Percentiles rank a stretch among this genome's conserved stretches.
phyloP scores from a whole-genome alignment of 192 early-diverging fungal species.

The Backusella tuberculispora region DNA sequence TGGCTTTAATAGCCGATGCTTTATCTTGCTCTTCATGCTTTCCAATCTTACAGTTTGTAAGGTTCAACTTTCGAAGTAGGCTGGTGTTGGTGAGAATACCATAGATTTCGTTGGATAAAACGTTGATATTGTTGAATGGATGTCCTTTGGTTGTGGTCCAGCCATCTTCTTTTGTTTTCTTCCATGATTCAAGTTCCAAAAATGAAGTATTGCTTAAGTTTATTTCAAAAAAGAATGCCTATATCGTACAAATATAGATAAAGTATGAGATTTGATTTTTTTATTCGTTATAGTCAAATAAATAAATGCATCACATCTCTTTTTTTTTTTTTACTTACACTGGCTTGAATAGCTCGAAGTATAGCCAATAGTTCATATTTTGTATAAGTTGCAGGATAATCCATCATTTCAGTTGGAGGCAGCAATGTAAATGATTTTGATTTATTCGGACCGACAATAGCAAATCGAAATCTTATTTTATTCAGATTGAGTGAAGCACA shows the following conservation, averaged over 20 bases:
- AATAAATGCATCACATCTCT: no score
- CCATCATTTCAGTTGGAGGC: slow-evolving; percentile 30
- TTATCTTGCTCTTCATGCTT: not conserved
- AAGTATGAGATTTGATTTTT: no score
- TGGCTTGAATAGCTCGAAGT: slow-evolving; percentile 28
- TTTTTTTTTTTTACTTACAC: slow-evolving; percentile 25
- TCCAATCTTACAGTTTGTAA: not conserved
- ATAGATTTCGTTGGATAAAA: not conserved
- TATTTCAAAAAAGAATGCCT: slow-evolving; percentile 19
- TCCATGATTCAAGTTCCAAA: slow-evolving; percentile 31
- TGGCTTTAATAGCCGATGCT: not conserved
- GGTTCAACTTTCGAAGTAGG: not conserved
- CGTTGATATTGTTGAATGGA: not conserved
- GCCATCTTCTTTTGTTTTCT: slow-evolving; percentile 20
- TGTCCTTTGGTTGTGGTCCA: slow-evolving; percentile 21
- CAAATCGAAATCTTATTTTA: slow-evolving; percentile 20
- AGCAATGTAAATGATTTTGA: slow-evolving; percentile 9
- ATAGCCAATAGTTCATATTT: slow-evolving; percentile 40
- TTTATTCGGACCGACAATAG: not conserved
- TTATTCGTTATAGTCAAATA: no score
- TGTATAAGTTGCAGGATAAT: slow-evolving; percentile 8
- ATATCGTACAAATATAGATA: not conserved
- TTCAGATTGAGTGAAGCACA: slow-evolving; percentile 43
- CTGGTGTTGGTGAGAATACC: not conserved
- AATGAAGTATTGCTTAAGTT: slow-evolving; percentile 2